A percentile compares a stretch with the other conserved stretches of the same genome.
phyloP scores from a whole-genome alignment of 192 early-diverging fungal genomes.

The Rhizophagus prolifer region DNA sequence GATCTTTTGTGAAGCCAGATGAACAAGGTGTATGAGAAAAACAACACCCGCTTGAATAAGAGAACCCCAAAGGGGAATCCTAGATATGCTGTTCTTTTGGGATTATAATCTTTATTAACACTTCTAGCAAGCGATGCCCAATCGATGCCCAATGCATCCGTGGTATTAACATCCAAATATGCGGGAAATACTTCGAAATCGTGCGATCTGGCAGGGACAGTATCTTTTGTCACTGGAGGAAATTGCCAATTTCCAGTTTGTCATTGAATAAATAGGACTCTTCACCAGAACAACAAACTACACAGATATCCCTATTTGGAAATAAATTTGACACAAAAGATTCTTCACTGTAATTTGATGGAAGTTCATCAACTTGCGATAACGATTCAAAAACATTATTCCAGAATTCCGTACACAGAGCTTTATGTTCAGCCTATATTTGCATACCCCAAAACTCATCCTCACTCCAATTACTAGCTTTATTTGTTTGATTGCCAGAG shows the following conservation, averaged over 20 bases:
- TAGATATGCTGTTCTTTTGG: neutral
- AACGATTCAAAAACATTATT: neutral
- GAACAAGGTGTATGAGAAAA: neutral
- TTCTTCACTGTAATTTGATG: neutral
- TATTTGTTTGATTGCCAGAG: neutral
- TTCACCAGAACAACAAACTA: too few relatives aligned
- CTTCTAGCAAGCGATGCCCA: neutral
- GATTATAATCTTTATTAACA: neutral
- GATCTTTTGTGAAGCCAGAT: slow-evolving; percentile 19
- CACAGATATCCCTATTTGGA: neutral
- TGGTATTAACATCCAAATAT: neutral
- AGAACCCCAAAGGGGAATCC: neutral
- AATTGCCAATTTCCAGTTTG: slow-evolving; percentile 1
- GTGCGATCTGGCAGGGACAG: neutral
- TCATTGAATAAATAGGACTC: neutral
- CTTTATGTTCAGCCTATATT: neutral
- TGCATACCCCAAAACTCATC: neutral
- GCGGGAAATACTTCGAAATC: neutral
- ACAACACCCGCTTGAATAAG: neutral
- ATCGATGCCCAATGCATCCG: neutral
- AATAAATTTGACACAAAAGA: neutral
- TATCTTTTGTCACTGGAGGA: slow-evolving; percentile 4
- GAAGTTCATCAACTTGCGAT: neutral
- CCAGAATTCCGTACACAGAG: neutral
- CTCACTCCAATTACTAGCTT: neutral